phyloP scores from a whole-genome alignment of 176 grass and related monocot genomes.

The Lolium perenne region DNA sequence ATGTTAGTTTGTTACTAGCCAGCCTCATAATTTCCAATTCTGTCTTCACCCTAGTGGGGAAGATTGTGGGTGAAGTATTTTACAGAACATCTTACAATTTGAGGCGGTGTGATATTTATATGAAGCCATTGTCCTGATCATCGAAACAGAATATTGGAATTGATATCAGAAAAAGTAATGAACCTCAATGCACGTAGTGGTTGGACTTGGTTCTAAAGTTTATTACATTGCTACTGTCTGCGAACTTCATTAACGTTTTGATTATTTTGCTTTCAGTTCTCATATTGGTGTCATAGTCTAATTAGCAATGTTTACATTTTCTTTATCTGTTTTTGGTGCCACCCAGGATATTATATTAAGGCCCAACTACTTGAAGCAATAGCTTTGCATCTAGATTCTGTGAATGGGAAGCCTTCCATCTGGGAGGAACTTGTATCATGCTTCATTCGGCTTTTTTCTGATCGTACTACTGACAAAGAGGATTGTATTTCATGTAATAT shows the following conservation, averaged over 20 bases:
- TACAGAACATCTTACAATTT: background rate
- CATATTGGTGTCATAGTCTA: background rate
- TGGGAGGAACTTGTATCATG: constrained; percentile 72
- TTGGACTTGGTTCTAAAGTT: background rate
- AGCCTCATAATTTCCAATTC: background rate
- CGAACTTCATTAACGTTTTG: background rate
- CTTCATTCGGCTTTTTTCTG: constrained; percentile 59
- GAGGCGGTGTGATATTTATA: background rate
- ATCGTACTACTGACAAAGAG: constrained; percentile 41
- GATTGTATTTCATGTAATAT: constrained; percentile 61
- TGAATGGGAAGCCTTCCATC: constrained; percentile 47
- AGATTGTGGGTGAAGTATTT: background rate
- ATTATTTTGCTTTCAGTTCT: background rate
- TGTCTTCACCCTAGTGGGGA: background rate
- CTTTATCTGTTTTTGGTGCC: constrained; percentile 8
- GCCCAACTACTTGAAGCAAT: constrained; percentile 57
- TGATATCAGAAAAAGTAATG: constrained; percentile 20
- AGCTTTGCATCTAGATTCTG: constrained; percentile 60
- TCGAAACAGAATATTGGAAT: constrained; percentile 2
- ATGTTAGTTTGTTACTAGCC: background rate
- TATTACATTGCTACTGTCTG: background rate
- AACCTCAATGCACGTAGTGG: background rate
- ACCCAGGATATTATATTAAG: constrained; percentile 59
- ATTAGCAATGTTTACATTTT: background rate
- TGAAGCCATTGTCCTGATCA: background rate